Percentiles rank a stretch among this genome's conserved stretches.
Conservation (phyloP, 768 basidiomycete genomes). For the Pleurotus eryngii region DNA sequence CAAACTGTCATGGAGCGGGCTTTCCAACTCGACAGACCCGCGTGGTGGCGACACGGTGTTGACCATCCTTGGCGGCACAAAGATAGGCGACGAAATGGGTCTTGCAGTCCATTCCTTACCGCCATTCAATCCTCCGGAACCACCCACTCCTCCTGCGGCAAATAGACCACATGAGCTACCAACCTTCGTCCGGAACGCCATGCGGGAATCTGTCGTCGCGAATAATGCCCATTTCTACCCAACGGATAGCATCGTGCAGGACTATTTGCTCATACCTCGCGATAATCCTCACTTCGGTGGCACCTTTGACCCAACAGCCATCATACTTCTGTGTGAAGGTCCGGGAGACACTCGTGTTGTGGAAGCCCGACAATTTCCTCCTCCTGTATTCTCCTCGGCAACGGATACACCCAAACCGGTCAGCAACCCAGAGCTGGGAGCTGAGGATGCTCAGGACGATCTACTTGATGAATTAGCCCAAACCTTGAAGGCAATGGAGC, state of each 20-base stretch:
- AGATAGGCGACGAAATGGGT: conserved; percentile 50
- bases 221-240: conserved; percentile 54
- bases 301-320: conserved; percentile 63
- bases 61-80: conserved; percentile 74
- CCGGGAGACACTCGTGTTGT: conserved; percentile 45
- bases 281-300: conserved; percentile 67
- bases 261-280: conserved; percentile 75
- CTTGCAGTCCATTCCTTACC: conserved; percentile 71
- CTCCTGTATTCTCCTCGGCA: conserved; percentile 35
- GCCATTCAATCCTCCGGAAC: conserved; percentile 53
- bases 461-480: conserved; percentile 37
- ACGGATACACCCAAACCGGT: neutral
- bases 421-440: conserved; percentile 5
- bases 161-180: conserved; percentile 33
- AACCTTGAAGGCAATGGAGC: conserved; percentile 35
- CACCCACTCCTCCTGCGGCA: conserved; percentile 29
- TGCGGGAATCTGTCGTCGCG: conserved; percentile 55
- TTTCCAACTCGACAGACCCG: conserved; percentile 61
- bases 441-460: conserved; percentile 11
- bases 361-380: conserved; percentile 72
- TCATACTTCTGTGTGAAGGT: conserved; percentile 58
- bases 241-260: conserved; percentile 60
- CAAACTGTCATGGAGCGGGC: conserved; percentile 83
- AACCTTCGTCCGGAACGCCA: conserved; percentile 55
- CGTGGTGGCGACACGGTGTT: conserved; percentile 72